A percentile compares a stretch with the other conserved stretches of the same genome.
These are phyloP conservation scores for Chaetomidium leptoderma DNA, from an alignment of 495 filamentous ascomycete genomes.

Conservation along the genomic window DNA sequence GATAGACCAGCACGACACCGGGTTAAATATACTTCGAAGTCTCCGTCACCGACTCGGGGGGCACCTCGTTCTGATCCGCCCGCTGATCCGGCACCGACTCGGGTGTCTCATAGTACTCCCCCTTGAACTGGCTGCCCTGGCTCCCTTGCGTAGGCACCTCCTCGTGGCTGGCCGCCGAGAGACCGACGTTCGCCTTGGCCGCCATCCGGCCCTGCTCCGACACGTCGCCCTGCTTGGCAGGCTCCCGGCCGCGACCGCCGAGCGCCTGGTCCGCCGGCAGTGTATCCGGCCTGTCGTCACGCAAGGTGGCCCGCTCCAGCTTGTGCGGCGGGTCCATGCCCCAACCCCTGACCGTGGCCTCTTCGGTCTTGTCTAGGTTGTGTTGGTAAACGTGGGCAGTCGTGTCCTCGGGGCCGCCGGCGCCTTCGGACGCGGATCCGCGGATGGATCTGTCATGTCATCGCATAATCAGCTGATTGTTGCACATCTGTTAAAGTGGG, in stretches of 20 bases:
- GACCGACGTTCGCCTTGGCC: conserved; percentile 17
- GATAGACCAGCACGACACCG: not conserved
- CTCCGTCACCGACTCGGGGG: conserved; percentile 8
- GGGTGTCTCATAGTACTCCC: conserved; percentile 10
- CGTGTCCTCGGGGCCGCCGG: conserved; percentile 35
- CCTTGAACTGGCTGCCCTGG: conserved; percentile 14
- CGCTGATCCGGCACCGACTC: conserved; percentile 19
- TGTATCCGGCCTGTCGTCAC: conserved; percentile 8
- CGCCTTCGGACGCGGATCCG: conserved; percentile 31
- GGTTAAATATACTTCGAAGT: conserved; percentile 3
- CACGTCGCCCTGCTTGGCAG: not conserved
- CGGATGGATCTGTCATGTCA: conserved; percentile 12
- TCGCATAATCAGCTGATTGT: not conserved
- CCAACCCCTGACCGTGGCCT: conserved; percentile 18
- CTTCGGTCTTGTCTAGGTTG: conserved; percentile 25
- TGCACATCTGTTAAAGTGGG: not conserved
- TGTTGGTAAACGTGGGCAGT: conserved; percentile 29
- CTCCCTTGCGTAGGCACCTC: conserved; percentile 10
- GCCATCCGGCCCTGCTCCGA: conserved; percentile 17
- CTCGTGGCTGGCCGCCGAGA: not conserved
- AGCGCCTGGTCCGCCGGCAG: conserved; percentile 15
- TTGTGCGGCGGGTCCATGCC: conserved; percentile 12
- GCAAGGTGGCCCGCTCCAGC: not conserved
- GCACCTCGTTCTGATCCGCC: conserved; percentile 7
- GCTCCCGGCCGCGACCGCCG: conserved; percentile 2